Evolutionary conservation across 2,329 filamentous ascomycete species (phyloP).

Genomic region (Plenodomus tracheiphilus): DNA sequence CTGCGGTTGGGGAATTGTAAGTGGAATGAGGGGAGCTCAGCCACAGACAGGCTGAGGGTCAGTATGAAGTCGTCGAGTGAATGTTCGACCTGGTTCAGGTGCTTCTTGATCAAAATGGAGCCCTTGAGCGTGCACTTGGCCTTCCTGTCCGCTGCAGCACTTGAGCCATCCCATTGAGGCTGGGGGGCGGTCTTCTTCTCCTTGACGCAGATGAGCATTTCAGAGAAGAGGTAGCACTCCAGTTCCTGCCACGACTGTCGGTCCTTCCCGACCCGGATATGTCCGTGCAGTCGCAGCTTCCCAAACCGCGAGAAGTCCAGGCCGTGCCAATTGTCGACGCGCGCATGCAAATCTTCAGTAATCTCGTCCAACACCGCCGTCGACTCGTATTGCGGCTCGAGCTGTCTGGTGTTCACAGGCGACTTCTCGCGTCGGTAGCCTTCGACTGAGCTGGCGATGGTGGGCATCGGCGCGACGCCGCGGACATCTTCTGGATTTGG

Average conservation of each 20-base stretch:
- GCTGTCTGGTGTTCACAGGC: conserved; percentile 55
- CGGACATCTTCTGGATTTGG: conserved; percentile 79
- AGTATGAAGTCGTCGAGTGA: conserved; percentile 76
- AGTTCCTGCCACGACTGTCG: conserved; percentile 96
- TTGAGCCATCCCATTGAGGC: conserved; percentile 67
- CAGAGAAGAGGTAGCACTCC: conserved; percentile 93
- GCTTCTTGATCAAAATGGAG: conserved; percentile 97
- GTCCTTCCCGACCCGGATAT: conserved; percentile 92
- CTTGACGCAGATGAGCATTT: conserved; percentile 99
- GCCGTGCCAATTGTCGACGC: conserved; percentile 99
- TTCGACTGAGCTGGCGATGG: conserved; percentile 53
- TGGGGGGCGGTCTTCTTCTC: conserved; percentile 76
- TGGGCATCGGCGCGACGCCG: conserved; percentile 54
- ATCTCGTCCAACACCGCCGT: conserved; percentile 78
- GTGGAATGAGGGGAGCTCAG: conserved; percentile 91
- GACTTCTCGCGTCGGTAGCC: conserved; percentile 58
- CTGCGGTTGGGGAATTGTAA: conserved; percentile 82
- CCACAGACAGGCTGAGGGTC: conserved; percentile 86
- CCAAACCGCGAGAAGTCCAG: conserved; percentile 93
- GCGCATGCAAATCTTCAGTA: conserved; percentile 78
- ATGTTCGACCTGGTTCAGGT: conserved; percentile 85
- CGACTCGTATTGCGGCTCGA: conserved; percentile 67
- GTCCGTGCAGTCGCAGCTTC: conserved; percentile 85
- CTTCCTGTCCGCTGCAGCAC: conserved; percentile 60
- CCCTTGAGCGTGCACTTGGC: conserved; percentile 90